A percentile compares a stretch with the other conserved stretches of the same genome.
Evolutionary conservation across 176 grass and related monocot species (phyloP).

Genomic region (Aegilops umbellulata): DNA sequence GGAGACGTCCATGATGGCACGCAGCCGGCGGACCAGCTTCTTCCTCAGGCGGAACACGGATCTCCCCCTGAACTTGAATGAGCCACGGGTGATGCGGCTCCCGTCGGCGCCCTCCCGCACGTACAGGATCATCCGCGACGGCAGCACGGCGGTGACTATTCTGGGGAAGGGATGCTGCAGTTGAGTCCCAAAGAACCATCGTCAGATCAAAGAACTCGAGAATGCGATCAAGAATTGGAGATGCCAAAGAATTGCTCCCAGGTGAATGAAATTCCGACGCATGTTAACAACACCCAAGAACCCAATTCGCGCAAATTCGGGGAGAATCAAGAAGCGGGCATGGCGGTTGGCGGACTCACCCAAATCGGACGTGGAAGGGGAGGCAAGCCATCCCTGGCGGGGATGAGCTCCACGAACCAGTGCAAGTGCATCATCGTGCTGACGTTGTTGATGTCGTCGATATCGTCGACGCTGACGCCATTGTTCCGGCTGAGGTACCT

Average conservation of each 20-base stretch:
- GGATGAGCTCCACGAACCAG: neutral
- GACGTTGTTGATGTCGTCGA: neutral
- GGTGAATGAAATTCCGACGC: neutral
- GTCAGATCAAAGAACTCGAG: neutral
- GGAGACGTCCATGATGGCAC: neutral
- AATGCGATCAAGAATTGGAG: neutral
- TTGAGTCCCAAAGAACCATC: neutral
- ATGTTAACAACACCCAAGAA: too few relatives aligned
- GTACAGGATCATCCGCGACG: neutral
- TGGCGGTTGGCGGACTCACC: neutral
- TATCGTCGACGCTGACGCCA: neutral
- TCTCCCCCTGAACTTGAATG: neutral
- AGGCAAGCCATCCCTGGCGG: neutral
- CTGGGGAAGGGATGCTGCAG: neutral
- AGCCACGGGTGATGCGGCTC: neutral
- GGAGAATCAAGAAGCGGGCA: neutral
- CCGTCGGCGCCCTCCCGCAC: neutral
- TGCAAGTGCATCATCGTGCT: neutral
- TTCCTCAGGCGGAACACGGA: neutral
- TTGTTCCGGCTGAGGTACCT: too few relatives aligned
- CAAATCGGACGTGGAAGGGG: neutral
- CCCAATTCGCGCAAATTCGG: neutral
- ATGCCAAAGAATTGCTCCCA: neutral
- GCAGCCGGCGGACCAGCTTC: neutral
- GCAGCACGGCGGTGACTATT: neutral